A percentile compares a stretch with the other conserved stretches of the same genome.
These are phyloP conservation scores for Buddleja alternifolia DNA, from an alignment of 257 asterid species.

Conservation along the genomic window DNA sequence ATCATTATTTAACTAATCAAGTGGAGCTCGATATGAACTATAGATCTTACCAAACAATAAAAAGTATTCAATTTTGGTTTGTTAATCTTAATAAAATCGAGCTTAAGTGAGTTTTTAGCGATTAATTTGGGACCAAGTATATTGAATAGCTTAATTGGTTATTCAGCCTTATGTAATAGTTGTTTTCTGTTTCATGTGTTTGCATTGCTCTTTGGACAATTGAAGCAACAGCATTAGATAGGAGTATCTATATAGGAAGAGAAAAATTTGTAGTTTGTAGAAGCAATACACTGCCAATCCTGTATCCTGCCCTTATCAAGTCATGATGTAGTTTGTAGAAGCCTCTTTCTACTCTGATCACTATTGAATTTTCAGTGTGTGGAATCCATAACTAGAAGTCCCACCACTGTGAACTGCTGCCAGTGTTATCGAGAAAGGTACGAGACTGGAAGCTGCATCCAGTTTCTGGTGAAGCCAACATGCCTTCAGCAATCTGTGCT, in stretches of 20 bases:
- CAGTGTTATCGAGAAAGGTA: conserved; percentile 45
- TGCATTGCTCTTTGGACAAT: background rate
- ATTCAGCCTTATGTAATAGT: too few relatives aligned
- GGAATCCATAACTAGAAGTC: conserved; percentile 22
- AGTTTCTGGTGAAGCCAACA: conserved; percentile 43
- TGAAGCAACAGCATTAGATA: background rate
- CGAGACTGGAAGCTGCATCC: conserved; percentile 50
- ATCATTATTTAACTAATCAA: too few relatives aligned
- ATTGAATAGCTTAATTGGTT: too few relatives aligned
- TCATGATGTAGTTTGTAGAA: background rate
- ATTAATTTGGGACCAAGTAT: too few relatives aligned
- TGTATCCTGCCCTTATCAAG: conserved; percentile 2
- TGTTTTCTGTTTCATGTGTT: background rate
- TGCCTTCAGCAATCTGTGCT: conserved; percentile 43
- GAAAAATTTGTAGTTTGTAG: background rate
- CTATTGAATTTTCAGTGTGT: background rate
- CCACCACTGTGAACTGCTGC: conserved; percentile 45
- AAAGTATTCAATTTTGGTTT: too few relatives aligned
- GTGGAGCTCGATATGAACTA: too few relatives aligned
- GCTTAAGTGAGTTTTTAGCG: too few relatives aligned
- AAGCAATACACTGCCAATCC: background rate
- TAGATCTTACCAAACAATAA: too few relatives aligned
- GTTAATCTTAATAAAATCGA: too few relatives aligned
- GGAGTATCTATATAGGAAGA: background rate
- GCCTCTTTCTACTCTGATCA: conserved; percentile 10